phyloP scores from a whole-genome alignment of 164 flowering plant species.

The Stephania yunnanensis region DNA sequence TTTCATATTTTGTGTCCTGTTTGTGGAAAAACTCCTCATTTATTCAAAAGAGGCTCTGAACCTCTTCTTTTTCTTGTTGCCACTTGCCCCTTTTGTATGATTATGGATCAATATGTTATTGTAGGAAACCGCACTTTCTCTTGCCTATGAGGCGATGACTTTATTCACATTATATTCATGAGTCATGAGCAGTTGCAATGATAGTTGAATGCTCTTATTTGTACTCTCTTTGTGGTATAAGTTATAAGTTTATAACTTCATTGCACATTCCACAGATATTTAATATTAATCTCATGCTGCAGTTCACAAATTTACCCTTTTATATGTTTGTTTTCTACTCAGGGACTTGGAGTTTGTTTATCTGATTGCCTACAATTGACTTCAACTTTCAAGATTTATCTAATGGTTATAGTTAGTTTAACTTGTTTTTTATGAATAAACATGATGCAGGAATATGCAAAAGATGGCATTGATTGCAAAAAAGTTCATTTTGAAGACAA shows the following conservation, averaged over 20 bases:
- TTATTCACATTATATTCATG: not conserved
- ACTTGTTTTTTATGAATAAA: not conserved
- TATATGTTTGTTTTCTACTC: not conserved
- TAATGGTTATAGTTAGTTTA: not conserved
- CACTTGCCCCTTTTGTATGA: not conserved
- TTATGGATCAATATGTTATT: not conserved
- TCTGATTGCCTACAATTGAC: not conserved
- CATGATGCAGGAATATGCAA: constrained; percentile 24
- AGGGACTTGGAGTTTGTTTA: not conserved
- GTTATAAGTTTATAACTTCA: not conserved
- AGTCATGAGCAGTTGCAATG: not conserved
- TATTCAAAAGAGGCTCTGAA: not conserved
- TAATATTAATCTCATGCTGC: not conserved
- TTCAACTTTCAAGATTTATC: not conserved
- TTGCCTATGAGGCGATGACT: not conserved
- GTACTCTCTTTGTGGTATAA: not conserved
- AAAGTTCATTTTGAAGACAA: constrained; percentile 86
- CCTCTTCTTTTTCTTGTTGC: not conserved
- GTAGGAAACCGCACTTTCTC: not conserved
- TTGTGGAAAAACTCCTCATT: not conserved
- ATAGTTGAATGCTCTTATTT: not conserved
- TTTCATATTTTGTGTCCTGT: not conserved
- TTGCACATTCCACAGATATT: not conserved
- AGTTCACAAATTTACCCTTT: not conserved
- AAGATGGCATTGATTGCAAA: constrained; percentile 55